These are phyloP conservation scores for Thamnidium elegans DNA, from an alignment of 192 early-diverging fungal species.

Conservation along the genomic window DNA sequence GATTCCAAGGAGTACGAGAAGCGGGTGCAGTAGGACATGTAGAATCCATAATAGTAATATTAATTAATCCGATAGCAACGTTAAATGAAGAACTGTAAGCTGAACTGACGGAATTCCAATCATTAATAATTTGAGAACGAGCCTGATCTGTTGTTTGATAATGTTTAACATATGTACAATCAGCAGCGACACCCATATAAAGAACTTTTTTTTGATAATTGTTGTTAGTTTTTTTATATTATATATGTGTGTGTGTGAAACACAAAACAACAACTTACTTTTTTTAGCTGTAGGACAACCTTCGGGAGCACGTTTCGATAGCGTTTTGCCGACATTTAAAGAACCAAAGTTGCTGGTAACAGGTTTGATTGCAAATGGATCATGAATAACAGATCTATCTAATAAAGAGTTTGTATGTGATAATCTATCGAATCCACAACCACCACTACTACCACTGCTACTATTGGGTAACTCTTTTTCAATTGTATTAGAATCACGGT, in stretches of 20 bases:
- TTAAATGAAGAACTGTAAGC: constrained; percentile 87
- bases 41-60: constrained; percentile 67
- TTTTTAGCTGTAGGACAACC: constrained; percentile 33
- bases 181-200: constrained; percentile 55
- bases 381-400: not conserved
- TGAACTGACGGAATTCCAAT: constrained; percentile 80
- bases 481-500: constrained; percentile 59
- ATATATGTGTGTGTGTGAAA: not conserved
- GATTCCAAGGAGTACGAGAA: constrained; percentile 67
- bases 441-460: not conserved
- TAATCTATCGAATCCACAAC: constrained; percentile 20
- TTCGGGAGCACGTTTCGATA: not conserved
- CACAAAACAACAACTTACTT: constrained; percentile 13
- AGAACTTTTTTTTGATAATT: constrained; percentile 21
- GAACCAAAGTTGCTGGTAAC: not conserved
- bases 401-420: not conserved
- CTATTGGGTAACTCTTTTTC: not conserved
- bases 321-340: not conserved
- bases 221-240: not conserved
- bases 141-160: constrained; percentile 56
- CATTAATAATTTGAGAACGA: constrained; percentile 70
- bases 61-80: constrained; percentile 80
- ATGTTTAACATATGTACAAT: constrained; percentile 66
- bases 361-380: not conserved
- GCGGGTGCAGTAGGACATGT: constrained; percentile 47